These are phyloP conservation scores for Apiotrichum domesticum DNA, from an alignment of 1,284 basidiomycete species.

Conservation along the genomic window DNA sequence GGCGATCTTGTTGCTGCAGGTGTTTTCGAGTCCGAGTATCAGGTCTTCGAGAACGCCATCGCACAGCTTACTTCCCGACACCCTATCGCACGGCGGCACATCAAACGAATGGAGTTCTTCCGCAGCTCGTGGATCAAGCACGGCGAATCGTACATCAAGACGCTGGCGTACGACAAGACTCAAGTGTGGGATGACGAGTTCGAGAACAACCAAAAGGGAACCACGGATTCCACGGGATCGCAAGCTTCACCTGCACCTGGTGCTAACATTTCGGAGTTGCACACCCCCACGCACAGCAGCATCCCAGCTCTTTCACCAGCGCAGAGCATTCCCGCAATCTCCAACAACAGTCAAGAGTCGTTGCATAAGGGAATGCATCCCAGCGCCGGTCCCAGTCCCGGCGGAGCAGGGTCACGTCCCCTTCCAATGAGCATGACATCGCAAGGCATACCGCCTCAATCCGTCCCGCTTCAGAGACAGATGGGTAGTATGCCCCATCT, in stretches of 20 bases:
- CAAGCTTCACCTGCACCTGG: neutral
- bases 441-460: too few species aligned
- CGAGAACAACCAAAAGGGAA: neutral
- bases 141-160: neutral
- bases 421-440: too few species aligned
- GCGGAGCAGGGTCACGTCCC: too few species aligned
- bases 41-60: slow-evolving; percentile 34
- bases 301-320: neutral
- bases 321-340: too few species aligned
- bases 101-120: slow-evolving; percentile 25
- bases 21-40: slow-evolving; percentile 35
- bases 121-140: neutral
- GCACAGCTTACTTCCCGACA: slow-evolving; percentile 27
- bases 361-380: too few species aligned
- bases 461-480: too few species aligned
- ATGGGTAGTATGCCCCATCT: neutral
- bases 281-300: neutral
- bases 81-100: slow-evolving; percentile 27
- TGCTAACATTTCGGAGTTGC: neutral
- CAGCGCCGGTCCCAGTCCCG: too few species aligned
- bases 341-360: too few species aligned
- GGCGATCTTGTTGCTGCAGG: slow-evolving; percentile 27
- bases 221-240: neutral
- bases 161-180: neutral
- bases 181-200: slow-evolving; percentile 7